Evolutionary conservation across 768 basidiomycete species (phyloP), one percentile per base, ranked within the genome.

Genomic region (Porpolomopsis calyptriformis): DNA sequence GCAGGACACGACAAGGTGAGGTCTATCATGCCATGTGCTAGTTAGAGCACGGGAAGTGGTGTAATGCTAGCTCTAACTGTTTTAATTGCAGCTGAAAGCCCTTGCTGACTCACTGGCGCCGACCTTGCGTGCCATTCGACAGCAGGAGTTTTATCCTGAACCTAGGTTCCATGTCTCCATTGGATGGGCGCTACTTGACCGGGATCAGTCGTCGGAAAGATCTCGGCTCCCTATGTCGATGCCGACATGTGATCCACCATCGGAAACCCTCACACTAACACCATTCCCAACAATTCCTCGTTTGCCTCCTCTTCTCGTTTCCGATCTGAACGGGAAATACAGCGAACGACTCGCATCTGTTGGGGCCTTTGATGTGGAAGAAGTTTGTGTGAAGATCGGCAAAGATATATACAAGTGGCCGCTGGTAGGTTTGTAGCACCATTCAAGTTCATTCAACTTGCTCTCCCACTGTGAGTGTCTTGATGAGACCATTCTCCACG

Each of bases 121-220:
- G 1, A 65, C 70, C 5, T 64, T 94, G 38, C 64, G 64, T 23
- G 57, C 61, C 2, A 66, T 88, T 26, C 80, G 82, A 44, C 84
- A 93, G 53, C 80, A 82, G 52, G 72, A 75, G 46, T 96, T 88
- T 62, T 94, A 97, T 63, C 56, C 66, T 26, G 65, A 76, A 24
- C 90, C 93, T 16, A 77, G 81, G 37, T 96, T 92, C 56, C 93
- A 97, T 58, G 74, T 85, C 10, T 93, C 90, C 2, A 78, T 96
- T 45, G 89, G 80, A 8, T 96, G 93, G 92, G 78, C 81, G 11
- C 69, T 90, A 36, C 73, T 89, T 41, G 68, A 76, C 55, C 52
- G 46, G 25, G 31, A 45, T 47, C 53, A 54, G 50, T 25, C 47
- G 51, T 46, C 40, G 49, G 40, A 45, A 49, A 38, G 49, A 40